phyloP scores from a whole-genome alignment of 208 protist genomes.

The Crithidia mellificae region DNA sequence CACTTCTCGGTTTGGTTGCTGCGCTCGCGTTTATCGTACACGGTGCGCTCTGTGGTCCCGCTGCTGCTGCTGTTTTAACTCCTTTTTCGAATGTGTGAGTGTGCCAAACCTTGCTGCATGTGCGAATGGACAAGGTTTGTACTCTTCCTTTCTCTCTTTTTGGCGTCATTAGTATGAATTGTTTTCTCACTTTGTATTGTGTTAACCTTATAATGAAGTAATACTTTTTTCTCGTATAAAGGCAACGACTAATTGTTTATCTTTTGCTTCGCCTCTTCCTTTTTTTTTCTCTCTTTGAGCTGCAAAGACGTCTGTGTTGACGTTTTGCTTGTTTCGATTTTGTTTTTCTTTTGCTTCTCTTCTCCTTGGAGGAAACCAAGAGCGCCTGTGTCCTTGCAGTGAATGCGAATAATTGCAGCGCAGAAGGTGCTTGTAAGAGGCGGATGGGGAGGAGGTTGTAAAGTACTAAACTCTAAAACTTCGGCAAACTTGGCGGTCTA shows the following conservation, averaged over 20 bases:
- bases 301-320: no score
- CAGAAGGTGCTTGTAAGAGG: neutral
- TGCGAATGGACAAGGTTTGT: no score
- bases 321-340: no score
- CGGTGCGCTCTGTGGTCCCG: no score
- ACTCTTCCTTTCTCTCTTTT: no score
- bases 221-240: slow-evolving; percentile 18
- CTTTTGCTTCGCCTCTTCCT: slow-evolving; percentile 5
- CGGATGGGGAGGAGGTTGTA: slow-evolving; percentile 14
- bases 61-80: no score
- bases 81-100: neutral
- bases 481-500: neutral
- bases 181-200: no score
- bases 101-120: neutral
- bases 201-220: neutral
- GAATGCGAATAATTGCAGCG: neutral
- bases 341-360: slow-evolving; percentile 11
- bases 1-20: no score
- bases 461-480: slow-evolving; percentile 4
- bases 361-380: slow-evolving; percentile 14
- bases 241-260: neutral
- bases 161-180: no score
- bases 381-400: neutral
- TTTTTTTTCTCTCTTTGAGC: slow-evolving; percentile 16
- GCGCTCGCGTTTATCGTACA: no score